Conservation (phyloP, 1,284 basidiomycete species). For the Microbotryum saponariae region DNA sequence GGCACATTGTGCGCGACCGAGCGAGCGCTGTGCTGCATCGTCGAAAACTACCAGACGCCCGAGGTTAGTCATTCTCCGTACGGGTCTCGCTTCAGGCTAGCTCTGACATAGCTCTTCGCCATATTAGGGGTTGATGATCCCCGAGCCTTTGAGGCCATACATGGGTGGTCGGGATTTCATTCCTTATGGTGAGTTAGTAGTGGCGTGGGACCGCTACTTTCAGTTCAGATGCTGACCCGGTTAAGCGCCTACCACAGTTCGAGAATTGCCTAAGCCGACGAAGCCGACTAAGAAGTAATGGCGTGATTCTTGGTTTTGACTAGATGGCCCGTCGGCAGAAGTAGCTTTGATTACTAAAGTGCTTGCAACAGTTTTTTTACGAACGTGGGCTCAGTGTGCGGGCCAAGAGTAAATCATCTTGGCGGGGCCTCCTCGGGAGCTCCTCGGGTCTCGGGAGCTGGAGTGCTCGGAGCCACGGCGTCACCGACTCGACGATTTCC, state of each 20-base stretch:
- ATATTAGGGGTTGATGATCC: constrained; percentile 72
- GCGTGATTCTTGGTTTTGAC: no score
- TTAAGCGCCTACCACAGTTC: background rate
- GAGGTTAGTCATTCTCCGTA: constrained; percentile 54
- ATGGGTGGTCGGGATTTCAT: constrained; percentile 94
- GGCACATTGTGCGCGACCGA: constrained; percentile 96
- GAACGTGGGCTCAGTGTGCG: no score
- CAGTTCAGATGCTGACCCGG: no score
- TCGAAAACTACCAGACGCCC: constrained; percentile 96
- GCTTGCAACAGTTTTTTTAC: no score
- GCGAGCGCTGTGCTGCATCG: constrained; percentile 89
- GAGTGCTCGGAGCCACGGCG: no score
- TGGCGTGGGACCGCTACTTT: background rate
- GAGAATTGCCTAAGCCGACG: background rate
- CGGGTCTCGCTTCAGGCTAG: background rate
- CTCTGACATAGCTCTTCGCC: background rate
- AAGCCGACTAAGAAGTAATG: no score
- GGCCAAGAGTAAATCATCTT: no score
- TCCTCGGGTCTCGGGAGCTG: no score
- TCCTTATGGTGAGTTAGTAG: constrained; percentile 54
- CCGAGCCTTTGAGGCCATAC: constrained; percentile 80
- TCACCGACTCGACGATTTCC: no score
- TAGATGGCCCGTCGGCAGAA: no score
- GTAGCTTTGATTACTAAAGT: no score
- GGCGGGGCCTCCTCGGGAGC: no score